phyloP scores from a whole-genome alignment of 2,329 filamentous ascomycete species.

The Fusarium tjaetaba region DNA sequence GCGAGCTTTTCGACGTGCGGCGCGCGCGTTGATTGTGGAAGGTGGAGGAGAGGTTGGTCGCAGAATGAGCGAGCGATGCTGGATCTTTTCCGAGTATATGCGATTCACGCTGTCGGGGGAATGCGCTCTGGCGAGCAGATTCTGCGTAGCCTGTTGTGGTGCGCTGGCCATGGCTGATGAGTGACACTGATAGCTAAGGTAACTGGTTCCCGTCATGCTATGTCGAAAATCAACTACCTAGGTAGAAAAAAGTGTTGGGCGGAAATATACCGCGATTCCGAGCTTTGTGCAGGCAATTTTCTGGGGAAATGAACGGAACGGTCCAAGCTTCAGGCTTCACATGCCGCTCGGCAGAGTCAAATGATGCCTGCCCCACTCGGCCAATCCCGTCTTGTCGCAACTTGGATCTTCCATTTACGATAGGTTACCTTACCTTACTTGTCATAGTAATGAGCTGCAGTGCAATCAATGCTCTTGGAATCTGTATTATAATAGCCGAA shows the following conservation, averaged over 20 bases:
- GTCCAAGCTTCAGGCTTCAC: slow-evolving; percentile 37
- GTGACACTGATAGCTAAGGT: not conserved
- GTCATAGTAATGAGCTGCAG: slow-evolving; percentile 1
- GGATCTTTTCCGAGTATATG: slow-evolving; percentile 84
- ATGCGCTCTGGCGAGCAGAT: slow-evolving; percentile 81
- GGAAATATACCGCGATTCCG: slow-evolving; percentile 29
- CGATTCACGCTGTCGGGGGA: slow-evolving; percentile 74
- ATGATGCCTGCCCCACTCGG: slow-evolving; percentile 36
- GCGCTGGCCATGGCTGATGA: slow-evolving; percentile 48
- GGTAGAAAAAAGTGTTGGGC: slow-evolving; percentile 21
- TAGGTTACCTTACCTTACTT: not conserved
- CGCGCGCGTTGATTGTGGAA: slow-evolving; percentile 63
- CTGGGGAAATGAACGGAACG: slow-evolving; percentile 36
- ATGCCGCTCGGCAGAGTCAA: slow-evolving; percentile 40
- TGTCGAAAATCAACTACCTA: not conserved
- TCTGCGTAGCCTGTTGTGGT: slow-evolving; percentile 60
- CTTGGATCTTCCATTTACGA: slow-evolving; percentile 16
- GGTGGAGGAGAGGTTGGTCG: slow-evolving; percentile 76
- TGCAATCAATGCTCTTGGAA: slow-evolving; percentile 19
- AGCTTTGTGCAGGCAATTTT: slow-evolving; percentile 16
- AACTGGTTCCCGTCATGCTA: not conserved
- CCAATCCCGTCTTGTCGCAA: slow-evolving; percentile 39
- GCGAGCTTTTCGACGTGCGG: slow-evolving; percentile 62
- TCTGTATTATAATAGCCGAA: slow-evolving; percentile 7
- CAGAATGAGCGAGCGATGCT: slow-evolving; percentile 82